phyloP scores from a whole-genome alignment of 768 basidiomycete genomes.

The Chalciporus pseudorubinellus region DNA sequence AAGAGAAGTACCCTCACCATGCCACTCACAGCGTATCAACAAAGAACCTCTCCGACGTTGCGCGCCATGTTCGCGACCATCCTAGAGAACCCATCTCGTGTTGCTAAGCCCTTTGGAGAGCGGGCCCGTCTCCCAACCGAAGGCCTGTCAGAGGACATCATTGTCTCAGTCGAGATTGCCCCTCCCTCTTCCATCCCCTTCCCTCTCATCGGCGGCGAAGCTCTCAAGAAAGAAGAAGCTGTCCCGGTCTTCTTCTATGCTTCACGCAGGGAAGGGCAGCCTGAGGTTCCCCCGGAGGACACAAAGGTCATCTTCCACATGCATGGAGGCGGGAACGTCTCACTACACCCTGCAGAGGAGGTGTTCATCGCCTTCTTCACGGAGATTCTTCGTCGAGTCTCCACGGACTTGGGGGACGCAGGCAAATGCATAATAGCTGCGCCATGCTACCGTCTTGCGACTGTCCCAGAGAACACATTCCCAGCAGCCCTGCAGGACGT shows the following conservation, averaged over 20 bases:
- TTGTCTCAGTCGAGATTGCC: constrained; percentile 3
- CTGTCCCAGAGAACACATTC: constrained; percentile 6
- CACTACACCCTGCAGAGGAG: neutral
- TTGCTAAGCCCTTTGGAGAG: neutral
- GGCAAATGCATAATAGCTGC: constrained; percentile 4
- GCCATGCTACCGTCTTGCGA: constrained; percentile 8
- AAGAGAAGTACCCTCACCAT: neutral
- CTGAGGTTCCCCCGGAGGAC: neutral
- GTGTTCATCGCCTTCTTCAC: neutral
- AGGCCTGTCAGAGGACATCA: constrained; percentile 1
- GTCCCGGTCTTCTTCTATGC: constrained; percentile 13
- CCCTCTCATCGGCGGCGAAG: neutral
- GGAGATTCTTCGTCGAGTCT: neutral
- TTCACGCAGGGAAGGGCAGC: neutral
- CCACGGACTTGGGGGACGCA: neutral
- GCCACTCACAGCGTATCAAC: constrained; percentile 8
- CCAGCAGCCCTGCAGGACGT: constrained; percentile 6
- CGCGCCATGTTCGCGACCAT: neutral
- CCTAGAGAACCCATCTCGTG: neutral
- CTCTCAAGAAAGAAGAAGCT: neutral
- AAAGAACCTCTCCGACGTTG: neutral
- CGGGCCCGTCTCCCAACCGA: constrained; percentile 2
- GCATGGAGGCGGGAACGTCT: constrained; percentile 13
- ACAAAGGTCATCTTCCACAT: constrained; percentile 13
- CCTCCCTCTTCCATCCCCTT: neutral